These are phyloP conservation scores for Punica granatum DNA, from an alignment of 345 rosid genomes.

Conservation along the genomic window DNA sequence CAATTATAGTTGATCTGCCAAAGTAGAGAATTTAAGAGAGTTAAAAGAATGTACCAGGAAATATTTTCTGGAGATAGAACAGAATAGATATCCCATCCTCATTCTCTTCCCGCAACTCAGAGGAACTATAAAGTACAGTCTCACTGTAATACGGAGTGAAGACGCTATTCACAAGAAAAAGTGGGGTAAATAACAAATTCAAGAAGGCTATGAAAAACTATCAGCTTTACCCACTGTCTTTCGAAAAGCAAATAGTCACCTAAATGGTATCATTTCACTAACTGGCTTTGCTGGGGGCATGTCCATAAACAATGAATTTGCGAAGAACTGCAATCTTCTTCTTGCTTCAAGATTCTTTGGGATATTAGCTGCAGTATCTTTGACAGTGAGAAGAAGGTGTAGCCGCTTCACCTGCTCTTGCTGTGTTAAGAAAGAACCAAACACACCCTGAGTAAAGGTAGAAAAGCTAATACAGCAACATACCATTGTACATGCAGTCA, in stretches of 20 bases:
- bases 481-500: slow-evolving; percentile 9
- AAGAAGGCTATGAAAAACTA: slow-evolving; percentile 2
- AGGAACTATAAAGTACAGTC: slow-evolving; percentile 90
- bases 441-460: slow-evolving; percentile 5
- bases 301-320: slow-evolving; percentile 92
- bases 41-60: slow-evolving; percentile 52
- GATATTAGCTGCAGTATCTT: slow-evolving; percentile 85
- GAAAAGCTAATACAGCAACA: slow-evolving; percentile 12
- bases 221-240: slow-evolving; percentile 2
- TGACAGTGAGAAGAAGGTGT: slow-evolving; percentile 93
- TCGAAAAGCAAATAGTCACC: slow-evolving; percentile 31
- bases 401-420: slow-evolving; percentile 89
- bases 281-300: slow-evolving; percentile 91
- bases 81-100: slow-evolving; percentile 98
- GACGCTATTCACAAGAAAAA: slow-evolving; percentile 45
- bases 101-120: slow-evolving; percentile 83
- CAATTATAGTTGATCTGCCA: not conserved
- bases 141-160: slow-evolving; percentile 99
- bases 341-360: slow-evolving; percentile 98
- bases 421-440: slow-evolving; percentile 31
- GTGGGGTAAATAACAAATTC: slow-evolving; percentile 9
- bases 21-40: not conserved
- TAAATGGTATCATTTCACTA: slow-evolving; percentile 78
- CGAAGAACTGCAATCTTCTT: slow-evolving; percentile 85
- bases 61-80: slow-evolving; percentile 98